These are phyloP conservation scores for Peltaster fructicola DNA, from an alignment of 2,329 filamentous ascomycete genomes.

Conservation along the genomic window DNA sequence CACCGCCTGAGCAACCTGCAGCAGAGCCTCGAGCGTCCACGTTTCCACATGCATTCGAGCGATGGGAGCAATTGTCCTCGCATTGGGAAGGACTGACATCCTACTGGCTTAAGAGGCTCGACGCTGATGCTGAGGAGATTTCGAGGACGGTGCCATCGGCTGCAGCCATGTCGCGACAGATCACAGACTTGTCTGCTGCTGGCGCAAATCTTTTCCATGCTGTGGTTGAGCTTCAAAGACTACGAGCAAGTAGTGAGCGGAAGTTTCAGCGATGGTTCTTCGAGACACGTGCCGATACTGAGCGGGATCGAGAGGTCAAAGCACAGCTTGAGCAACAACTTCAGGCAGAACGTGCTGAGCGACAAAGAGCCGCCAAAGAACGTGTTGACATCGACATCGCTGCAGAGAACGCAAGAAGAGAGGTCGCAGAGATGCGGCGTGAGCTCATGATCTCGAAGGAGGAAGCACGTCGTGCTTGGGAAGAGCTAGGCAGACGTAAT, in stretches of 20 bases:
- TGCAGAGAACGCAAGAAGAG: slow-evolving; percentile 13
- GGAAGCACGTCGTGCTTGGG: slow-evolving; percentile 88
- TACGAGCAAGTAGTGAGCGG: slow-evolving; percentile 85
- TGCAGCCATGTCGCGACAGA: slow-evolving; percentile 78
- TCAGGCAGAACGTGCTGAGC: slow-evolving; percentile 53
- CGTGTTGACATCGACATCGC: slow-evolving; percentile 13
- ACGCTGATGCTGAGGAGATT: slow-evolving; percentile 77
- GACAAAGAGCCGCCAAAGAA: slow-evolving; percentile 41
- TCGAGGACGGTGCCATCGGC: slow-evolving; percentile 59
- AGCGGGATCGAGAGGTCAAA: slow-evolving; percentile 66
- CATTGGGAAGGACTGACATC: slow-evolving; percentile 96
- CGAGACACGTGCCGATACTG: slow-evolving; percentile 76
- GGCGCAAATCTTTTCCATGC: slow-evolving; percentile 96
- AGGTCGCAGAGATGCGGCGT: slow-evolving; percentile 72
- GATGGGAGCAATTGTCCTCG: slow-evolving; percentile 91
- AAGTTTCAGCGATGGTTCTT: slow-evolving; percentile 99
- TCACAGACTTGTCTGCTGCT: slow-evolving; percentile 91
- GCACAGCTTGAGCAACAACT: slow-evolving; percentile 61
- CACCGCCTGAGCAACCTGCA: slow-evolving; percentile 6
- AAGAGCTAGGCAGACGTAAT: slow-evolving; percentile 82
- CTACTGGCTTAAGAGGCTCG: slow-evolving; percentile 87
- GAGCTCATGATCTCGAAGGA: slow-evolving; percentile 92
- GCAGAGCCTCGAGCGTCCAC: slow-evolving; percentile 34
- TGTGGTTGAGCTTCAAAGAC: slow-evolving; percentile 82
- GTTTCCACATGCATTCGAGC: slow-evolving; percentile 92